Conservation (phyloP, 306 rosid genomes). For the Fagus sylvatica region DNA sequence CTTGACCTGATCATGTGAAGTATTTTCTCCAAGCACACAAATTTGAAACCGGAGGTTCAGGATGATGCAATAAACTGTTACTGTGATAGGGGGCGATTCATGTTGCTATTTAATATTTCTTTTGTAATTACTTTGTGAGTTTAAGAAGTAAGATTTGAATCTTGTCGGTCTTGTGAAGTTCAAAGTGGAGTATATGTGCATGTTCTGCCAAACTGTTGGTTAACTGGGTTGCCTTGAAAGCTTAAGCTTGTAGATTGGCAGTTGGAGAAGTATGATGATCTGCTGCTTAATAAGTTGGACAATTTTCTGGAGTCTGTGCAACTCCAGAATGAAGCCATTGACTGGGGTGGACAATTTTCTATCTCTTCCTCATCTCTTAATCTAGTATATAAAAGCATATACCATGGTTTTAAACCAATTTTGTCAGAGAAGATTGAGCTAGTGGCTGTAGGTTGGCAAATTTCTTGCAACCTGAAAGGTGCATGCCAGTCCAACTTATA, state of each 20-base stretch:
- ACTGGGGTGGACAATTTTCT: neutral
- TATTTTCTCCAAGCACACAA: neutral
- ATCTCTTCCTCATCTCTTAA: constrained; percentile 4
- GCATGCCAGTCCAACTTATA: neutral
- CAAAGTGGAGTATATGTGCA: neutral
- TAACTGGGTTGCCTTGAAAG: neutral
- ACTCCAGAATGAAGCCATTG: neutral
- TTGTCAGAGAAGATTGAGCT: constrained; percentile 8
- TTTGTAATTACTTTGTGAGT: neutral
- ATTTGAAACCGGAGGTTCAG: neutral
- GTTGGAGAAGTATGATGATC: neutral
- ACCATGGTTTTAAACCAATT: neutral
- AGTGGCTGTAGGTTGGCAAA: constrained; percentile 8
- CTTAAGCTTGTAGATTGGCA: neutral
- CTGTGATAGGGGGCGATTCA: neutral
- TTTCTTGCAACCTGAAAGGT: neutral
- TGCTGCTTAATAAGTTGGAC: neutral
- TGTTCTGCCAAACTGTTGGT: neutral
- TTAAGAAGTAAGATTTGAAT: neutral
- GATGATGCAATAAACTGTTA: neutral
- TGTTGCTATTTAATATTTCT: neutral
- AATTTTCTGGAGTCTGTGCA: neutral
- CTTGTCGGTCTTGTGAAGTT: neutral
- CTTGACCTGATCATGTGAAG: neutral
- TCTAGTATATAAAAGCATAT: neutral